Conservation (phyloP, 2,329 filamentous ascomycete species). For the Neonectria neomacrospora region DNA sequence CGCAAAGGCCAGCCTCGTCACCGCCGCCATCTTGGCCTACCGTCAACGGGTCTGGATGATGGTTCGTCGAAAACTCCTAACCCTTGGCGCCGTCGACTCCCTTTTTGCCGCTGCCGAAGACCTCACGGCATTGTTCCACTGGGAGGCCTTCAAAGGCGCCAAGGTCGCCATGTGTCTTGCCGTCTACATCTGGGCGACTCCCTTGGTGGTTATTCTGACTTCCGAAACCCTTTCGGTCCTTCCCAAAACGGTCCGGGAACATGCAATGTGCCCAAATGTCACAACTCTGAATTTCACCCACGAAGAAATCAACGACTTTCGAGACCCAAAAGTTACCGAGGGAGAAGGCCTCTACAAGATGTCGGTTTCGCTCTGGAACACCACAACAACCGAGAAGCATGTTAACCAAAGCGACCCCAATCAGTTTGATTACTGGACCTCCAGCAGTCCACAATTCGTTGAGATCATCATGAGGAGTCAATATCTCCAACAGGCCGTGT, state of each 20-base stretch:
- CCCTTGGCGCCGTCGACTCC: constrained; percentile 40
- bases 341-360: constrained; percentile 12
- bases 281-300: constrained; percentile 41
- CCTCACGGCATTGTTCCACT: constrained; percentile 37
- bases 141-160: constrained; percentile 39
- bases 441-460: constrained; percentile 31
- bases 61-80: constrained; percentile 40
- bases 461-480: constrained; percentile 32
- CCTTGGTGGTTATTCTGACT: constrained; percentile 41
- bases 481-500: constrained; percentile 31
- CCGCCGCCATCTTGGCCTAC: constrained; percentile 39
- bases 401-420: constrained; percentile 13
- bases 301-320: constrained; percentile 32
- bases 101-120: constrained; percentile 41
- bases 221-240: constrained; percentile 39
- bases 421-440: constrained; percentile 32
- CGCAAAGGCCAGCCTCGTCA: constrained; percentile 40
- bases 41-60: constrained; percentile 42
- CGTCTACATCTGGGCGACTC: constrained; percentile 42
- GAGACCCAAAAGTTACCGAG: constrained; percentile 2
- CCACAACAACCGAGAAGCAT: neutral
- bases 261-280: constrained; percentile 29
- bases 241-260: constrained; percentile 24
- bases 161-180: constrained; percentile 42
- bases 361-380: constrained; percentile 35